These are phyloP conservation scores for Solanum corneliomulleri DNA, from an alignment of 257 asterid genomes.

Conservation along the genomic window DNA sequence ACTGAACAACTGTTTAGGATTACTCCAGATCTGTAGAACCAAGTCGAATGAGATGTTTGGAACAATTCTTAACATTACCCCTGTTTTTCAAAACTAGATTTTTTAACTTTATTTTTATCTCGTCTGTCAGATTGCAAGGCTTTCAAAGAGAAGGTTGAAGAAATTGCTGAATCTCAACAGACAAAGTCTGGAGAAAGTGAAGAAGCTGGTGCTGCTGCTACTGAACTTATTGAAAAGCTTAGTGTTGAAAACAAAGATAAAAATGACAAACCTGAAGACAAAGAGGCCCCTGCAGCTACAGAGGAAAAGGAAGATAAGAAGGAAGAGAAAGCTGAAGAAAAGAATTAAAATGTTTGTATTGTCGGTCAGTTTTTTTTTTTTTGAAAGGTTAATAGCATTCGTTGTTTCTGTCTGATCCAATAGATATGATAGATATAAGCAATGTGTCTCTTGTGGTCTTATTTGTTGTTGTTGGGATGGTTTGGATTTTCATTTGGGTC, in stretches of 20 bases:
- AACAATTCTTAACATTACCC: neutral
- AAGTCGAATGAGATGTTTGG: neutral
- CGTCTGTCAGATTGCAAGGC: slow-evolving; percentile 55
- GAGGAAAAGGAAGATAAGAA: slow-evolving; percentile 26
- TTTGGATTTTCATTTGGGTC: neutral
- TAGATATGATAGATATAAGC: slow-evolving; percentile 1
- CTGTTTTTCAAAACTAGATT: neutral
- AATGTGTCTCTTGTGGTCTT: slow-evolving; percentile 2
- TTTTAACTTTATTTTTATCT: neutral
- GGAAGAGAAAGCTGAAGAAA: slow-evolving; percentile 13
- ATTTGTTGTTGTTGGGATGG: slow-evolving; percentile 3
- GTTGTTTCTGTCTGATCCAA: neutral
- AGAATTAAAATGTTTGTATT: slow-evolving; percentile 17
- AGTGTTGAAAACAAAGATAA: slow-evolving; percentile 44
- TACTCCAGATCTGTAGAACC: neutral
- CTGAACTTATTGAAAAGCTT: slow-evolving; percentile 43
- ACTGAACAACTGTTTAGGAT: neutral
- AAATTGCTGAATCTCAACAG: slow-evolving; percentile 51
- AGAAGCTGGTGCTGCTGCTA: slow-evolving; percentile 47
- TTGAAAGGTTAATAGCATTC: slow-evolving; percentile 16
- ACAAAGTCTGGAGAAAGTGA: slow-evolving; percentile 25
- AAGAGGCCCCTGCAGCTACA: slow-evolving; percentile 18
- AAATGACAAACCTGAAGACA: slow-evolving; percentile 38
- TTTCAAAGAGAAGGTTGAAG: slow-evolving; percentile 62
- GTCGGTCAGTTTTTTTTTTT: slow-evolving; percentile 1